Conservation (phyloP, 768 basidiomycete species). For the Fistulinella prunicolor region DNA sequence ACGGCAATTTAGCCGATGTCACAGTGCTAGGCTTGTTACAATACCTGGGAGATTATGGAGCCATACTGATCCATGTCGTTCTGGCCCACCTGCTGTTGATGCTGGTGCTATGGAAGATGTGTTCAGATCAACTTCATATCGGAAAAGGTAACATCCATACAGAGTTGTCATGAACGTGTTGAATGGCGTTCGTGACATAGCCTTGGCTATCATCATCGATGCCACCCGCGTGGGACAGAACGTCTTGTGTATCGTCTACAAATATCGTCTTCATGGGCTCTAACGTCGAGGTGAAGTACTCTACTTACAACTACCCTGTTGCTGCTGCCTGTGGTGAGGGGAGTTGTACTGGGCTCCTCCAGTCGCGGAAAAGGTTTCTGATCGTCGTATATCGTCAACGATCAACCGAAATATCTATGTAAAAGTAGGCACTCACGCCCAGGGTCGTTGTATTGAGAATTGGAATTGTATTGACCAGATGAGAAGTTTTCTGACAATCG, state of each 20-base stretch:
- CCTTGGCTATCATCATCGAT: slow-evolving; percentile 7
- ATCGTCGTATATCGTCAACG: slow-evolving; percentile 7
- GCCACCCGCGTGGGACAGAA: slow-evolving; percentile 46
- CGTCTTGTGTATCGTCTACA: slow-evolving; percentile 64
- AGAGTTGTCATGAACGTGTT: slow-evolving; percentile 22
- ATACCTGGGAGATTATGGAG: slow-evolving; percentile 20
- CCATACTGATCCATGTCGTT: slow-evolving; percentile 16
- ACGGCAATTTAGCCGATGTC: slow-evolving; percentile 4
- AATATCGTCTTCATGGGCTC: slow-evolving; percentile 3
- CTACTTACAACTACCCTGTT: slow-evolving; percentile 25
- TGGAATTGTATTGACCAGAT: too few relatives aligned
- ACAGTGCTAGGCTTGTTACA: neutral
- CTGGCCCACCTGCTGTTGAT: slow-evolving; percentile 13
- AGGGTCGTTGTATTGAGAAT: too few relatives aligned
- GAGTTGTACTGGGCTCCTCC: slow-evolving; percentile 65
- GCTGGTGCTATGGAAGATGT: slow-evolving; percentile 9
- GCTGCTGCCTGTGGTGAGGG: slow-evolving; percentile 42
- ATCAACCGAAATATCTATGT: too few relatives aligned
- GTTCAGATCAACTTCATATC: neutral
- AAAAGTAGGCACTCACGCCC: too few relatives aligned
- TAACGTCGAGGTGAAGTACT: slow-evolving; percentile 2
- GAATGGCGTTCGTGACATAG: slow-evolving; percentile 16
- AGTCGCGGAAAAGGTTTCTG: slow-evolving; percentile 50
- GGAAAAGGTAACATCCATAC: slow-evolving; percentile 5
- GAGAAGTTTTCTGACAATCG: too few relatives aligned